phyloP scores from a whole-genome alignment of 176 grass and related monocot species.

The Phragmites australis region DNA sequence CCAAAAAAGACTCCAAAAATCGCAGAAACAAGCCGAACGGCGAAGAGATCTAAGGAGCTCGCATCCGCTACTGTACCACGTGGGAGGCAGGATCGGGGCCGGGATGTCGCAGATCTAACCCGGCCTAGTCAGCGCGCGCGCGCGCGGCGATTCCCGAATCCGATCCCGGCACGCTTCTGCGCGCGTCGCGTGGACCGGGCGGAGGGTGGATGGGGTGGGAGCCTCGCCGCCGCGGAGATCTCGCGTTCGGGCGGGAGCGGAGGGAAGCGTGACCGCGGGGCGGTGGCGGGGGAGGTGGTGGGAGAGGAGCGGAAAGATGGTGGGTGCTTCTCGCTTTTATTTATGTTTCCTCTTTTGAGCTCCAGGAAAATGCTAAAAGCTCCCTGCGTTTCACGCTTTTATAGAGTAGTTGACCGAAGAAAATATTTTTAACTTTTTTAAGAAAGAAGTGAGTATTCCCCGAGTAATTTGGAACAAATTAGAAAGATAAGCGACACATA shows the following conservation, averaged over 20 bases:
- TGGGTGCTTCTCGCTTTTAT: conserved; percentile 22
- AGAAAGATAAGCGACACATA: background rate
- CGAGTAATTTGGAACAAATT: no score
- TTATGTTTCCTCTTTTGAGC: conserved; percentile 1
- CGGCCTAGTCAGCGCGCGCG: conserved; percentile 11
- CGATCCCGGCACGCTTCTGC: background rate
- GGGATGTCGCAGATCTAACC: conserved; percentile 42
- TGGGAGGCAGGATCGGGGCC: background rate
- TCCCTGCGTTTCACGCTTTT: conserved; percentile 1
- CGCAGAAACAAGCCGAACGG: background rate
- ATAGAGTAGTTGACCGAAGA: background rate
- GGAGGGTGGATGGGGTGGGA: background rate
- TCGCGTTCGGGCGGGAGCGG: background rate
- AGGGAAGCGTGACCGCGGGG: conserved; percentile 28
- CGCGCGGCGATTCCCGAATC: no score
- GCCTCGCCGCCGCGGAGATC: conserved; percentile 18
- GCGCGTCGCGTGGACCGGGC: background rate
- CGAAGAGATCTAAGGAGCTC: conserved; percentile 9
- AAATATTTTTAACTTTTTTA: background rate
- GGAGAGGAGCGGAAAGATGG: conserved; percentile 27
- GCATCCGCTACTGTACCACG: conserved; percentile 38
- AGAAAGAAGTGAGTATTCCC: background rate
- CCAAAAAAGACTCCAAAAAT: background rate
- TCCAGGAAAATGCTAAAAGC: conserved; percentile 3
- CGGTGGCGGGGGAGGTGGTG: conserved; percentile 25